Conservation (phyloP, 441 rosid species). For the Syzygium syzygioides region DNA sequence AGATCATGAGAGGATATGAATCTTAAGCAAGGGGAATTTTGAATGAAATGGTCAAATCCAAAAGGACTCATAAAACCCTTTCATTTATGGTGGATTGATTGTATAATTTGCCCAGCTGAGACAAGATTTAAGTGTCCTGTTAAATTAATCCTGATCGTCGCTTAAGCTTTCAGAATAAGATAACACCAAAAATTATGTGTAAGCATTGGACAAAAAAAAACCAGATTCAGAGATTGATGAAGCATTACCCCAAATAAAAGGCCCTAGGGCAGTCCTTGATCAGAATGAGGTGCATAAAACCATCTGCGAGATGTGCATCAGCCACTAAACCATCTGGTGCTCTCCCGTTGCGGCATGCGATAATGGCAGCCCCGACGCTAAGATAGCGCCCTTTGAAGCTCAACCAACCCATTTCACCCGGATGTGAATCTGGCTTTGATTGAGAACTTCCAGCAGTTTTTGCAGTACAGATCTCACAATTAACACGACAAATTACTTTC, state of each 20-base stretch:
- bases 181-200: background rate
- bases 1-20: background rate
- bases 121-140: background rate
- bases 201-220: background rate
- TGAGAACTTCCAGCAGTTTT: slow-evolving; percentile 22
- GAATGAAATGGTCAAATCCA: background rate
- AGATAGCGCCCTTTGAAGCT: slow-evolving; percentile 65
- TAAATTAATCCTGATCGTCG: background rate
- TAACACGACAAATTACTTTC: slow-evolving; percentile 56
- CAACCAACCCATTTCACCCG: slow-evolving; percentile 49
- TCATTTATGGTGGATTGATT: background rate
- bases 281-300: slow-evolving; percentile 84
- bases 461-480: slow-evolving; percentile 53
- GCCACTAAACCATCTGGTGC: slow-evolving; percentile 97
- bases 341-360: slow-evolving; percentile 80
- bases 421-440: slow-evolving; percentile 23
- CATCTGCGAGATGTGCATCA: slow-evolving; percentile 94
- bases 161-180: background rate
- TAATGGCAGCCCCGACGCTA: slow-evolving; percentile 85
- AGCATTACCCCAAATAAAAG: slow-evolving; percentile 66
- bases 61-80: background rate
- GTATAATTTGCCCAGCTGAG: background rate
- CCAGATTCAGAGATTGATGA: background rate
- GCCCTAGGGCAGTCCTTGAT: slow-evolving; percentile 81
- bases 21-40: background rate